Base-by-base conservation (phyloP, 306 rosid species). In the Lathyrus sativus region DNA sequence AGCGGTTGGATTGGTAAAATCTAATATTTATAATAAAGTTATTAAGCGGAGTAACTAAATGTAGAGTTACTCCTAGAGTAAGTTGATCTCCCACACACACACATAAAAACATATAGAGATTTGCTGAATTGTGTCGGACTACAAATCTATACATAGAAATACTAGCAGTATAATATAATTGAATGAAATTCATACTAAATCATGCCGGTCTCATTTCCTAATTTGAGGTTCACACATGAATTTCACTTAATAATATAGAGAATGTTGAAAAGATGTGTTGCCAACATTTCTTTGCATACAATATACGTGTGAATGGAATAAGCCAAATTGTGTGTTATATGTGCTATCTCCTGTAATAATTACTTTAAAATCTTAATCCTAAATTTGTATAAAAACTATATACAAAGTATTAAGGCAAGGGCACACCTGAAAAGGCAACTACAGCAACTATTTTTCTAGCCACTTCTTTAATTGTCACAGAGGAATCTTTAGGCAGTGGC, bases 391-490 rank as follows among this genome's bases (percentile, higher is more conserved):
- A 54, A 18, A 77, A 29, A 53, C 22, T 46, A 24, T 38, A 42
- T 43, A 9, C 63, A 66, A 74, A 9, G 9, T 12, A 72, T 68
- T 24, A 67, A 71, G 65, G 72, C 70, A 73, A 78, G 62, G 70
- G 76, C 60, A 73, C 65, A 92, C 96, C 98, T 85, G 98, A 90
- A 79, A 92, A 92, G 74, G 96, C 78, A 80, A 82, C 82, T 31
- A 88, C 96, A 11, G 96, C 98, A 72, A 83, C 76, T 61, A 78
- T 77, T 80, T 83, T 92, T 69, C 82, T 33, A 9, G 96, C 87
- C 50, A 92, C 89, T 85, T 92, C 96, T 69, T 37, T 79, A 76
- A 92, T 84, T 75, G 62, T 81, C 72, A 92, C 96, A 76, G 96
- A 85, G 22, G 92, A 75, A 73, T 90, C 93, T 85, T 82, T 87